A percentile compares a stretch with the other conserved stretches of the same genome.
phyloP scores from a whole-genome alignment of 805 yeast genomes.

The Wickerhamiella domercqiae region DNA sequence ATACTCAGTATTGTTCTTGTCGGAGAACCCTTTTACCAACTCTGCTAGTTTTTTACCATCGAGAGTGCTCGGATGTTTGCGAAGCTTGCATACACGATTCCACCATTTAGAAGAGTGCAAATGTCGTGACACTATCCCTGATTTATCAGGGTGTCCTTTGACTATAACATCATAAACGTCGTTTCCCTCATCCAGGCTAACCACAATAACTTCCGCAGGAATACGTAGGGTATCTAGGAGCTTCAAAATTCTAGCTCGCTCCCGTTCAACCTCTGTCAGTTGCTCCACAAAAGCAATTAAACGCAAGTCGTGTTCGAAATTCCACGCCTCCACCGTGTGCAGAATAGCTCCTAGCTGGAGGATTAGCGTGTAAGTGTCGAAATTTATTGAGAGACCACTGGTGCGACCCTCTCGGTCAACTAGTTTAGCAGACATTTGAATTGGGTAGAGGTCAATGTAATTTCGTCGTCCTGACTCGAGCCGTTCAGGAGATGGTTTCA shows the following conservation, averaged over 20 bases:
- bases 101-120: conserved; percentile 74
- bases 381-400: conserved; percentile 67
- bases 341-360: conserved; percentile 87
- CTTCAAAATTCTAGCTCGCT: conserved; percentile 42
- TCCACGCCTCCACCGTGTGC: conserved; percentile 90
- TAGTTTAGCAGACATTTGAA: conserved; percentile 85
- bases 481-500: too few species aligned
- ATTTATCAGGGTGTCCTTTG: conserved; percentile 39
- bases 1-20: conserved; percentile 7
- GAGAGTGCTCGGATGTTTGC: conserved; percentile 24
- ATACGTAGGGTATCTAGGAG: conserved; percentile 68
- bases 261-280: conserved; percentile 54
- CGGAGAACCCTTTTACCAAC: conserved; percentile 1
- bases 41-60: background rate
- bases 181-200: conserved; percentile 47
- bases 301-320: conserved; percentile 53
- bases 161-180: conserved; percentile 60
- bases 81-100: conserved; percentile 47
- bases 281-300: conserved; percentile 84
- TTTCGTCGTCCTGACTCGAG: background rate
- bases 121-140: conserved; percentile 34
- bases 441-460: conserved; percentile 83
- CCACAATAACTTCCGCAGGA: conserved; percentile 62
- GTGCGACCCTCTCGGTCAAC: conserved; percentile 47
- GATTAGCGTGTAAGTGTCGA: conserved; percentile 89